These are phyloP conservation scores for Fusarium pilosicola DNA, from an alignment of 2,329 filamentous ascomycete genomes.

Conservation along the genomic window DNA sequence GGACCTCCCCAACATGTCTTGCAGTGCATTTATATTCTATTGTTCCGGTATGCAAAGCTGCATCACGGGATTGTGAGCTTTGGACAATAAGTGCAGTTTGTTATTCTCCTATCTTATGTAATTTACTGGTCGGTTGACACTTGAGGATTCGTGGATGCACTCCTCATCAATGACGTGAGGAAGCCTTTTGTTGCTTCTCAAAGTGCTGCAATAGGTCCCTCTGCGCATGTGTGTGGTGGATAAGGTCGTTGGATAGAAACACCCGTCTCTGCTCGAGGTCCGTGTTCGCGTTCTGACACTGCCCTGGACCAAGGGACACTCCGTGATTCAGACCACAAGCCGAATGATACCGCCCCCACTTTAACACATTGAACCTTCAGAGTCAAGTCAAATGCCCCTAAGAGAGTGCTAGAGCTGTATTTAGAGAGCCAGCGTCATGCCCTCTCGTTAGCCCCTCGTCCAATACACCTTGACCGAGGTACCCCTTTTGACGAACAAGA, in stretches of 20 bases:
- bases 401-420: accelerated
- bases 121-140: background rate
- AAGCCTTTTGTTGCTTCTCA: accelerated
- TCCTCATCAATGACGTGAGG: accelerated
- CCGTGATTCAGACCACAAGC: background rate
- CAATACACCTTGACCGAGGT: background rate
- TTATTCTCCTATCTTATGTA: background rate
- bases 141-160: background rate
- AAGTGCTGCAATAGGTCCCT: accelerated
- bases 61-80: accelerated
- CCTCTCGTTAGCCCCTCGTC: accelerated
- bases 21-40: accelerated
- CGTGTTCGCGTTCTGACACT: background rate
- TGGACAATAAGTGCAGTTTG: background rate
- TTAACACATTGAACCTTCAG: accelerated
- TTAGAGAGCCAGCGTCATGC: accelerated
- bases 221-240: background rate
- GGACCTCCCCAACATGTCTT: too few species aligned
- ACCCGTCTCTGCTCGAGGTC: background rate
- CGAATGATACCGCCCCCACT: background rate
- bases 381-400: accelerated
- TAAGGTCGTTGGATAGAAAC: background rate
- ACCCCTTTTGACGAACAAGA: background rate
- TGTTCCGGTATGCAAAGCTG: background rate
- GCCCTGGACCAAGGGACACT: background rate